These are phyloP conservation scores for Penicillium sumatraense DNA, from an alignment of 2,329 filamentous ascomycete species.

Conservation along the genomic window DNA sequence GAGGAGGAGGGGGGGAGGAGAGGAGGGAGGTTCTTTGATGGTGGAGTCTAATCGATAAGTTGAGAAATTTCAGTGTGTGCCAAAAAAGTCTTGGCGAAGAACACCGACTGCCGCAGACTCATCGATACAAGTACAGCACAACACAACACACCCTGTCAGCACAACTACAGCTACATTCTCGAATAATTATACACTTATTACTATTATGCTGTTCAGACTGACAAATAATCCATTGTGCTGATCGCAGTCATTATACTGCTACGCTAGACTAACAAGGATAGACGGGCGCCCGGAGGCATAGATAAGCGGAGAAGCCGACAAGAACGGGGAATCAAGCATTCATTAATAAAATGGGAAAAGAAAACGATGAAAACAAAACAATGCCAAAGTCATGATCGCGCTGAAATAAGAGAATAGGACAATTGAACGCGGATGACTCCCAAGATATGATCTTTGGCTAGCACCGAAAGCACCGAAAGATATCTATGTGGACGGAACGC, in stretches of 20 bases:
- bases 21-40: constrained; percentile 33
- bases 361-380: not conserved
- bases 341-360: not conserved
- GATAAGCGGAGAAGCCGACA: constrained; percentile 19
- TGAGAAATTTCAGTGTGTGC: constrained; percentile 50
- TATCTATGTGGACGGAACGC: not conserved
- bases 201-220: no score
- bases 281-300: constrained; percentile 16
- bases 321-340: constrained; percentile 22
- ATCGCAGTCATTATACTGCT: constrained; percentile 8
- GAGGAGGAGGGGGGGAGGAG: constrained; percentile 22
- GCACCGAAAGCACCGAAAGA: constrained; percentile 2
- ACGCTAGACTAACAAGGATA: constrained; percentile 11
- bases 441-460: not conserved
- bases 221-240: constrained; percentile 1
- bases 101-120: constrained; percentile 19
- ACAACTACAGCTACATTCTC: no score
- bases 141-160: not conserved
- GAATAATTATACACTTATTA: no score
- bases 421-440: constrained; percentile 16
- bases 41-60: constrained; percentile 42
- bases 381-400: constrained; percentile 16
- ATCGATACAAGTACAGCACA: not conserved
- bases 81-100: constrained; percentile 44
- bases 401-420: constrained; percentile 22